Base-by-base conservation (phyloP, 2,329 filamentous ascomycete species). In the Cadophora sp. region DNA sequence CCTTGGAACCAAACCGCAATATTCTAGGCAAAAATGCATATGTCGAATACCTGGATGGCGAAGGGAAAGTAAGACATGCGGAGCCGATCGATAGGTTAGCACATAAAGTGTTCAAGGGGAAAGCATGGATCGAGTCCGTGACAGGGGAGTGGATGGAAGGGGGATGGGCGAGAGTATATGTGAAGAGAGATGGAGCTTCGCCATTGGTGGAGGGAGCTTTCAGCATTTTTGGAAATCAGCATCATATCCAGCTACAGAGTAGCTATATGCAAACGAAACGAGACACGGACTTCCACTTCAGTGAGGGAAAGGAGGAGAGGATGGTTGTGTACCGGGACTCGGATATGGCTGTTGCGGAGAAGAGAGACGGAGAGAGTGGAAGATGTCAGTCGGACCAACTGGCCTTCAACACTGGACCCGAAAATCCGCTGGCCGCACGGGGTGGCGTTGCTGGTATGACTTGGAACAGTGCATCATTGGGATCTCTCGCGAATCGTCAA, bases 251-350 rank as follows among this genome's bases (percentile, higher is more conserved):
- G 75, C 86, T 92, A 36, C 85, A 85, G 68, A 84, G 85, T 27
- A 90, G 87, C 65, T 98, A 95, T 76, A 83, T 86, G 74, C 83
- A 86, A 70, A 93, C 92, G 47, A 90, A 87, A 75, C 86, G 92
- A 64, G 78, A 81, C n/a, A 81, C 88, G 41, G 95, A 97, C 76
- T 91, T 93, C 3, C 81, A 85, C n/a, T 68, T 73, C 20, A 76
- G 79, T 41, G 76, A 83, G 36, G 79, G 81, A 48, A 82, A 81
- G 6, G 85, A 89, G 43, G 91, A 96, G 67, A 89, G 87, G 76
- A 96, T 97, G 94, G 84, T 97, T 43, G 85, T 97, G 1, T 97
- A 92, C 84, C 87, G 94, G 69, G 93, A 97, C 76, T 96, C 93
- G 27, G 95, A 97, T 77, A 87, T 97, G 74, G 51, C 43, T 16